Evolutionary conservation across 2,329 filamentous ascomycete species (phyloP).

Genomic region (Talaromyces marneffei): DNA sequence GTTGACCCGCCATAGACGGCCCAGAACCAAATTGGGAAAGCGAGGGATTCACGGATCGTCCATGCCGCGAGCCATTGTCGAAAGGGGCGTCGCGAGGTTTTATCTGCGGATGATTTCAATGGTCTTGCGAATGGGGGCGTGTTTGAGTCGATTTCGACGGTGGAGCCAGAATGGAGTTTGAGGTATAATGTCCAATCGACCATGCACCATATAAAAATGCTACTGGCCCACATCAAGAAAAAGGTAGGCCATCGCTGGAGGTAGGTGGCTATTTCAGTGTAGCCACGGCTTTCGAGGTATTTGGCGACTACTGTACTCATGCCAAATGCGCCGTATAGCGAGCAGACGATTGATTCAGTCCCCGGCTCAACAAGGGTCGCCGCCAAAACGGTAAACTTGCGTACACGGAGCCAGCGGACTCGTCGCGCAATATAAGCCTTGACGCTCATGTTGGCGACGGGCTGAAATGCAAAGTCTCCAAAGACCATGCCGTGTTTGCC

Average conservation of each 20-base stretch:
- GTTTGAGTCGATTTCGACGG: slow-evolving; percentile 63
- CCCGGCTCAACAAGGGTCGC: slow-evolving; percentile 91
- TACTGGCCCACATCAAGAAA: slow-evolving; percentile 57
- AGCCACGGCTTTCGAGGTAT: slow-evolving; percentile 45
- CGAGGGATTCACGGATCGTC: slow-evolving; percentile 75
- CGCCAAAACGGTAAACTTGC: slow-evolving; percentile 86
- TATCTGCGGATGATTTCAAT: slow-evolving; percentile 35
- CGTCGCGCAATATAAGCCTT: slow-evolving; percentile 71
- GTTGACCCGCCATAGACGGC: slow-evolving; percentile 84
- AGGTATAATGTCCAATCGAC: slow-evolving; percentile 69
- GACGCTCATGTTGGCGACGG: slow-evolving; percentile 75
- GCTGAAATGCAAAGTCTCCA: slow-evolving; percentile 84
- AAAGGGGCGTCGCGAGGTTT: slow-evolving; percentile 51
- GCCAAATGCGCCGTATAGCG: slow-evolving; percentile 71
- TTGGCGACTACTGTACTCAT: slow-evolving; percentile 61
- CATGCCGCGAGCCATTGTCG: slow-evolving; percentile 72
- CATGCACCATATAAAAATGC: slow-evolving; percentile 64
- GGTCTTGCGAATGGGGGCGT: slow-evolving; percentile 67
- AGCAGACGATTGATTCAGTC: slow-evolving; percentile 82
- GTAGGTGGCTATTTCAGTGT: slow-evolving; percentile 41
- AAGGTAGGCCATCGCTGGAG: slow-evolving; percentile 64
- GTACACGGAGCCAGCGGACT: slow-evolving; percentile 82
- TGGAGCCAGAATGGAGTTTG: slow-evolving; percentile 66
- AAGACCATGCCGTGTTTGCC: slow-evolving; percentile 77
- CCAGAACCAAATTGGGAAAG: slow-evolving; percentile 83